Evolutionary conservation across 768 basidiomycete genomes (phyloP), one percentile per base, ranked within the genome.

Genomic region (Kwoniella bestiolae): DNA sequence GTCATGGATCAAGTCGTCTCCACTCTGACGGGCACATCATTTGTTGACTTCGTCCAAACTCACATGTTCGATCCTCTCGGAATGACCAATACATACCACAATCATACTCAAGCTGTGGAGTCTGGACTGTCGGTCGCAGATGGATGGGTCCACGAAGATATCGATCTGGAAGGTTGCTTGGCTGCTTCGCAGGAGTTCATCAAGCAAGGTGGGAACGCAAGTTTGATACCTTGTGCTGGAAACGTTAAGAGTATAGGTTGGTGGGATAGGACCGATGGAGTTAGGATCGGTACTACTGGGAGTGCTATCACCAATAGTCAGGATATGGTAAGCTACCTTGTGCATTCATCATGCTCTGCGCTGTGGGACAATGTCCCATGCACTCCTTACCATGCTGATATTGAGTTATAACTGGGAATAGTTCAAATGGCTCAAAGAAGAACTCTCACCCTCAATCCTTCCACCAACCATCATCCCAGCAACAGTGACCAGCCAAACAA

Each of bases 11-110:
- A 69, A 32, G 57, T 80, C 7, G 60, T 76, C 25, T 16, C 59
- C 29, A 51, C 32, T 8, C 63, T 76, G 29, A 67, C 73, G 21
- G 65, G 63, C 1, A 47, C 57, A 1, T 16, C 66, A 1, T 73
- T 71, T 26, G 29, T 44, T 8, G 56, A 63, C 0, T 78, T 65
- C 56, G 73, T 76, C 23, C 21, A 70, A 29, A 38, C 45, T 3
- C 50, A 75, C 34, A 70, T 79, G 47, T 63, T 76, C 38, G 50
- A 68, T n/a, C 73, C 76, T 9, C 49, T 79, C 1, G 69, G 66
- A 0, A 72, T 80, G 74, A 49, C n/a, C 2, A 5, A 58, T 6
- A 72, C 74, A 6, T 60, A 61, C 4, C 74, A 72, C 61, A 67
- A 73, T 47, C 11, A 50, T 18, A 56, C 56, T 1, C 14, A 46